Percentiles rank a stretch among this genome's conserved stretches.
Conservation (phyloP, 805 yeast genomes). For the Yarrowia sp. region DNA sequence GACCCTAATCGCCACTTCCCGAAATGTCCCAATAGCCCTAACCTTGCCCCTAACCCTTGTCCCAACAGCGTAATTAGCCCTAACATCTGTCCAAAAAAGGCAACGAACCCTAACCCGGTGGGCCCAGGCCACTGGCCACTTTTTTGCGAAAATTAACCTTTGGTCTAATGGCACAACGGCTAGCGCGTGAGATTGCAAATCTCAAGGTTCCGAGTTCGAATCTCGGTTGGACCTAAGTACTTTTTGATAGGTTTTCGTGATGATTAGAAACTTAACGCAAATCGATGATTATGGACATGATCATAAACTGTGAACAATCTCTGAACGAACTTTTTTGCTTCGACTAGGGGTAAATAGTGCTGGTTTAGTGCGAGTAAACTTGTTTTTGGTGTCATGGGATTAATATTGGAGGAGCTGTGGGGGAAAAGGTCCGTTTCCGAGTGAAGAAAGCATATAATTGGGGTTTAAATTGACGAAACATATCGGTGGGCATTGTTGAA, state of each 20-base stretch:
- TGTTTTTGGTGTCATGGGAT: no score
- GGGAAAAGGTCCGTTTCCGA: no score
- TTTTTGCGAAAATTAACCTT: slow-evolving; percentile 1
- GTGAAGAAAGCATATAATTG: no score
- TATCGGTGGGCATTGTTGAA: no score
- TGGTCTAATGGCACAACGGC: slow-evolving; percentile 26
- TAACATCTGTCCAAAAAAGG: background rate
- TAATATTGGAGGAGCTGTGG: no score
- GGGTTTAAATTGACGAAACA: no score
- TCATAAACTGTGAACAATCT: slow-evolving; percentile 27
- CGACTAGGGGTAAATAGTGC: no score
- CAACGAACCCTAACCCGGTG: background rate
- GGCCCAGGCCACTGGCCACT: background rate
- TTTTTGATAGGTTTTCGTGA: slow-evolving; percentile 11
- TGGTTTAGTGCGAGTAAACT: no score
- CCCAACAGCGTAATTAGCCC: background rate
- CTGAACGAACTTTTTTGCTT: slow-evolving; percentile 19
- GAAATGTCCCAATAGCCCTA: no score
- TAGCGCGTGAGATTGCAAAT: slow-evolving; percentile 28
- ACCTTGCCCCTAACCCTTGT: no score
- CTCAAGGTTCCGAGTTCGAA: slow-evolving; percentile 28
- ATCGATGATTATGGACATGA: slow-evolving; percentile 25
- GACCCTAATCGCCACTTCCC: no score
- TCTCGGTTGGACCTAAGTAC: slow-evolving; percentile 25
- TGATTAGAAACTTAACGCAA: slow-evolving; percentile 28